Evolutionary conservation across 106 monocot genomes (phyloP), one percentile per base, ranked within the genome.

Genomic region (Dactylorhiza incarnata): DNA sequence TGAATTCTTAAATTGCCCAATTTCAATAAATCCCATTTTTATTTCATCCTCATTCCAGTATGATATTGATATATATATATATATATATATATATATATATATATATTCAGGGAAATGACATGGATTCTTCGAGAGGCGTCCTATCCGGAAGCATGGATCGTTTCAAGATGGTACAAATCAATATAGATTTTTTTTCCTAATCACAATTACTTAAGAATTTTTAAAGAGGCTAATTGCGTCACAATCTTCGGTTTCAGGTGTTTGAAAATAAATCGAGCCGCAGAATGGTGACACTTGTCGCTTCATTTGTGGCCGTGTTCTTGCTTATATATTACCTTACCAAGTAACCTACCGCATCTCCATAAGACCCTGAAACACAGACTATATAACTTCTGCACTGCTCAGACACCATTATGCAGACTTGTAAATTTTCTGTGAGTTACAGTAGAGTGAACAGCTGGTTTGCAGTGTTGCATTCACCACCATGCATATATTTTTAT

Each of bases 41-140:
- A 63, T 63, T 63, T 59, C 24, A 26, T 65, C 17, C 65, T 26
- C 37, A 29, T 22, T 6, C 22, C 19, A 65, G 14, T 26, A 65
- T 37, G 9, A 26, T 14, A 3, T 29, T 29, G 13, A n/a, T n/a
- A n/a, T n/a, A n/a, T n/a, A n/a, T n/a, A n/a, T n/a, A n/a, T n/a
- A n/a, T n/a, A n/a, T n/a, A n/a, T n/a, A n/a, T n/a, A n/a, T n/a
- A n/a, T n/a, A n/a, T n/a, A n/a, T n/a, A n/a, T n/a, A n/a, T n/a
- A n/a, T n/a, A n/a, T 22, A 62, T 83, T 71, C 78, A 94, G 97
- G 97, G 97, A 23, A 84, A 87, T 77, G 91, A 84, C 47, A 97
- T 97, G 96, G 96, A 97, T 91, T 47, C 96, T 74, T 97, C 93
- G 17, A 91, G 96, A 76, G 96, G 96, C 53, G 63, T 86, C 22